Evolutionary conservation across 2,329 filamentous ascomycete genomes (phyloP).

Genomic region (Aphanocladium album): DNA sequence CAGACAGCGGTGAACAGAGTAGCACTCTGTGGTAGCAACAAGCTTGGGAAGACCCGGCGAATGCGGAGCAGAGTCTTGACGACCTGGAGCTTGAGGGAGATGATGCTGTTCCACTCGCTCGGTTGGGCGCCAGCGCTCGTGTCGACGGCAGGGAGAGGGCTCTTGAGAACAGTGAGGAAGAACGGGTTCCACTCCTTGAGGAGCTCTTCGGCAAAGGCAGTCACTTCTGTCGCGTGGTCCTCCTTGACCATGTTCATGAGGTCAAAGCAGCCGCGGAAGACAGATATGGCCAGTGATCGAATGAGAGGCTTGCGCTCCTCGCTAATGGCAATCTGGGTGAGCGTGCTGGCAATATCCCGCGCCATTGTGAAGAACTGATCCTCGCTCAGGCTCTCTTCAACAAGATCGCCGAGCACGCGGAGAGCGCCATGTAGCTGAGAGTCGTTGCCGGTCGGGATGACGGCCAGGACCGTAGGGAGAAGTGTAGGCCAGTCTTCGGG

Average conservation of each 20-base stretch:
- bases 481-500: constrained; percentile 93
- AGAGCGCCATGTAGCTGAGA: constrained; percentile 82
- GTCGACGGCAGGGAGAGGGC: constrained; percentile 62
- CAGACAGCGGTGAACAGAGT: constrained; percentile 82
- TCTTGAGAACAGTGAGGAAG: constrained; percentile 74
- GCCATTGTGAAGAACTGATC: constrained; percentile 93
- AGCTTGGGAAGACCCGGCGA: constrained; percentile 72
- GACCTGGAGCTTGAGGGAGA: constrained; percentile 88
- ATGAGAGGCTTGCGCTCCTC: constrained; percentile 68
- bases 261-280: constrained; percentile 89
- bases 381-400: constrained; percentile 90
- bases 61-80: constrained; percentile 91
- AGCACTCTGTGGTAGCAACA: constrained; percentile 77
- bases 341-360: constrained; percentile 73
- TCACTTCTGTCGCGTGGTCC: constrained; percentile 81
- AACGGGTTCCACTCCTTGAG: constrained; percentile 84
- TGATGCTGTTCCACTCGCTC: constrained; percentile 70
- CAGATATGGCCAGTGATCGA: constrained; percentile 79
- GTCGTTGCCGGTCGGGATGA: constrained; percentile 72
- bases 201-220: constrained; percentile 81
- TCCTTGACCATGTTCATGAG: constrained; percentile 96
- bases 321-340: constrained; percentile 78
- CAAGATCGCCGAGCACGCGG: constrained; percentile 80
- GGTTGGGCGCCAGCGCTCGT: constrained; percentile 45
- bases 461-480: constrained; percentile 70